phyloP scores from a whole-genome alignment of 116 monocot genomes.

The Phalaenopsis hybrid region DNA sequence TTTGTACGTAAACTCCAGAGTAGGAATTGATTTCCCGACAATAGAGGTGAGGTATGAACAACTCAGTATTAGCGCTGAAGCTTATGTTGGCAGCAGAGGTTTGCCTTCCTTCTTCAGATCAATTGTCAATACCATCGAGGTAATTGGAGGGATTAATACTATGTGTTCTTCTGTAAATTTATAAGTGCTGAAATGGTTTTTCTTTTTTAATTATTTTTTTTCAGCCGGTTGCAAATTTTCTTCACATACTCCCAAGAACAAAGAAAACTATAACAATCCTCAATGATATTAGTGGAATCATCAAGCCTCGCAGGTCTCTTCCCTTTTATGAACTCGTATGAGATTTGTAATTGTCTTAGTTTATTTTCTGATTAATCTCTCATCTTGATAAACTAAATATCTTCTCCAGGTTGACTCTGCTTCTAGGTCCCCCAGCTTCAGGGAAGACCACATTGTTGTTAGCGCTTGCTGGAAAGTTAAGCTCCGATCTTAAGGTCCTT shows the following conservation, averaged over 20 bases:
- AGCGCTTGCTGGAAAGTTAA: slow-evolving; percentile 40
- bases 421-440: slow-evolving; percentile 42
- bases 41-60: slow-evolving; percentile 51
- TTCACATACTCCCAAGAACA: slow-evolving; percentile 33
- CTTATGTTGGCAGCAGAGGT: slow-evolving; percentile 30
- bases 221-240: slow-evolving; percentile 13
- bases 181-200: not conserved
- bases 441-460: slow-evolving; percentile 46
- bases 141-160: slow-evolving; percentile 32
- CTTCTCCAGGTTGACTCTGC: slow-evolving; percentile 32
- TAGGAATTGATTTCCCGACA: slow-evolving; percentile 51
- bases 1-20: slow-evolving; percentile 22
- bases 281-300: slow-evolving; percentile 41
- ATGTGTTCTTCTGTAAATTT: not conserved
- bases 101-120: slow-evolving; percentile 38
- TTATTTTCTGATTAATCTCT: not conserved
- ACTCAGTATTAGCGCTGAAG: slow-evolving; percentile 35
- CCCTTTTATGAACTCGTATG: not conserved
- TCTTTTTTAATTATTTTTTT: not conserved
- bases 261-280: slow-evolving; percentile 33
- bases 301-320: slow-evolving; percentile 36
- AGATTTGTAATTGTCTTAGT: not conserved
- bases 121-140: slow-evolving; percentile 32
- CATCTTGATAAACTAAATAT: not conserved
- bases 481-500: slow-evolving; percentile 30